Evolutionary conservation across 805 yeast genomes (phyloP), one percentile per base, ranked within the genome.

Genomic region (Lipomyces mesembrius): DNA sequence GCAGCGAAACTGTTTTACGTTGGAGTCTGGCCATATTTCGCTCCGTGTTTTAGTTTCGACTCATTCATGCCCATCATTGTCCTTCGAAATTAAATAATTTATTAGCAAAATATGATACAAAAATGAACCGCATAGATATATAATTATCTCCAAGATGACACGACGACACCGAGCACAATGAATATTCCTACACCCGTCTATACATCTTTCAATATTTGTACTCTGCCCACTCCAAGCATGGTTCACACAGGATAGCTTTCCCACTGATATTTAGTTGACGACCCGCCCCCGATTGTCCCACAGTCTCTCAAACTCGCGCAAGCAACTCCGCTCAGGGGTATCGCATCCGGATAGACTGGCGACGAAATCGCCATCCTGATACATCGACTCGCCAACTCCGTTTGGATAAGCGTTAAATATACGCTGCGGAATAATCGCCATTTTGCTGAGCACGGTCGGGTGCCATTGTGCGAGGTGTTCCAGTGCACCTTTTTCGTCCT

Each of bases 381-480:
- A 78, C 46, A 34, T 63, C 64, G 57, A 62, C 52, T 68, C 71
- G n/a, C 68, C 68, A 29, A 60, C 67, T n/a, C 77, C 77, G 43
- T 70, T 46, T 12, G 76, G 75, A 12, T 70, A 68, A 25, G 82
- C 72, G 34, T 76, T 85, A 54, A 89, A 82, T 9, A 84, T 78
- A 74, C 87, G 84, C 56, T 87, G 83, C 12, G 92, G 90, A 0
- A 95, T 85, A 17, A 94, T 77, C 0, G 92, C 89, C 2, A 95
- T 82, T 74, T 87, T 89, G 63, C 89, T 83, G 71, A 95, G 81
- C 34, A 90, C 79, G 35, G 84, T 86, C 12, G 97, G 97, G 76
- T 94, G 99, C 99, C 98, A 95, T 78, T 92, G 98, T 72, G 92
- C 81, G 57, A 92, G 81, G 76, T 95, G 98, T 27, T 69, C 72